Evolutionary conservation across 768 basidiomycete genomes (phyloP).

Genomic region (Lactarius tabidus): DNA sequence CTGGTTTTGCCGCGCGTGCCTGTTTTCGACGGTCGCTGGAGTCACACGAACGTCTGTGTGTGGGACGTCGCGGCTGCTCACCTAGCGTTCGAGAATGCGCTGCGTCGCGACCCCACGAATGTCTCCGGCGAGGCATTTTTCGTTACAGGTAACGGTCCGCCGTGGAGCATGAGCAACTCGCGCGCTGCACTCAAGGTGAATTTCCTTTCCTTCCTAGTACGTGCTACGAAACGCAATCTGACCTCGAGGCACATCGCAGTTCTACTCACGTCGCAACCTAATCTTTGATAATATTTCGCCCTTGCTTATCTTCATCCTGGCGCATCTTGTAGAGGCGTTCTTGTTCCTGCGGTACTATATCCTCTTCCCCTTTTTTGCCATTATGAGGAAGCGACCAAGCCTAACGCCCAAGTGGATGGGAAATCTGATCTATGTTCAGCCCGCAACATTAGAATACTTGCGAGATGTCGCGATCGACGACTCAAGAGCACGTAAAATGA

Average conservation of each 20-base stretch:
- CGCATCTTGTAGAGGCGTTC: conserved; percentile 33
- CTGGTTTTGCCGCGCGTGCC: conserved; percentile 33
- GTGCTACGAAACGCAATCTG: too few species aligned
- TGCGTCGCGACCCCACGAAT: conserved; percentile 29
- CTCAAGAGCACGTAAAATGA: conserved; percentile 34
- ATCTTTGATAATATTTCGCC: conserved; percentile 32
- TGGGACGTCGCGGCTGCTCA: conserved; percentile 39
- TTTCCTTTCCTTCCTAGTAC: not conserved
- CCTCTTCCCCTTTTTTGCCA: conserved; percentile 27
- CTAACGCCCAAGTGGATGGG: conserved; percentile 35
- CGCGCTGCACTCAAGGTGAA: conserved; percentile 35
- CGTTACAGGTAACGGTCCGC: conserved; percentile 34
- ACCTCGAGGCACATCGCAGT: conserved; percentile 23
- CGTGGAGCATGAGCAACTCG: conserved; percentile 33
- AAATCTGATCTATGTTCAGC: conserved; percentile 33
- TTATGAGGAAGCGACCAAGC: conserved; percentile 26
- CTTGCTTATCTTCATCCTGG: conserved; percentile 32
- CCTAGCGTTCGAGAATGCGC: conserved; percentile 33
- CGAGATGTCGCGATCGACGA: conserved; percentile 34
- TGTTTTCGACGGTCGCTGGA: conserved; percentile 33
- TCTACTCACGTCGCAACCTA: conserved; percentile 32
- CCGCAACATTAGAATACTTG: conserved; percentile 34
- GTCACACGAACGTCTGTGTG: conserved; percentile 33
- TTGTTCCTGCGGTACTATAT: conserved; percentile 34
- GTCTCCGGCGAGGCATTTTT: conserved; percentile 35